Base-by-base conservation (phyloP, 176 grass and related monocot species). In the Aegilops umbellulata region DNA sequence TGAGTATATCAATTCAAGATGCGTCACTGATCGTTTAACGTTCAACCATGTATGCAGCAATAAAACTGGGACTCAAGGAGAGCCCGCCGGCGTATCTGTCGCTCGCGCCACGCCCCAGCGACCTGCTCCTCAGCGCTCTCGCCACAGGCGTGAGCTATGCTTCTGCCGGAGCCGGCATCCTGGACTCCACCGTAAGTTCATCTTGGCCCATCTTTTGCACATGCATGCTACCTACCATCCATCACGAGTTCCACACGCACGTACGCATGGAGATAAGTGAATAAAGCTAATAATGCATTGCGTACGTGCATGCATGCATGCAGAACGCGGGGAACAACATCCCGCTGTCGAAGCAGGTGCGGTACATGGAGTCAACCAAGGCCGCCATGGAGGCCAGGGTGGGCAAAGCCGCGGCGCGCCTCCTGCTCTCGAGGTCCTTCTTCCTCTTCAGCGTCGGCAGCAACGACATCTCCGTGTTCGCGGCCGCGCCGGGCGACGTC, bases 151-250 rank as follows among this genome's bases (percentile, higher is more conserved):
- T 90, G 12, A 93, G 55, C 91, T 93, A 84, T 36, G 88, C 91
- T 23, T 92, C 91, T 7, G 91, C 41, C 4, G 91, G 91, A 70
- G 42, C 91, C 57, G 91, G 91, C 25, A 87, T 87, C 17, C 91
- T 93, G 0, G 87, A 93, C 30, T 81, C 76, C 9, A 93, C 90
- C 3, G 90, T 83, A 76, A 55, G 29, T 39, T 51, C 0, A 17
- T 6, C 17, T 53, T 53, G 49, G 16, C 16, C 49, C 49, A 53
- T 19, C 6, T 53, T 53, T 53, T 53, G 49, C 49, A 53, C 49
- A 26, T 13, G 6, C 60, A 22, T 58, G 55, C 8, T 22, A 57
- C 17, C 41, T 11, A 44, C 3, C 55, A 57, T 20, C 7, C 22
- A 58, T 3, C 55, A 22, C 55, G 49, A 53, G 49, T 53, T 53